Evolutionary conservation across 1,139 yeast genomes (phyloP), one percentile per base, ranked within the genome.

Genomic region (Pneumocystis jirovecii): DNA sequence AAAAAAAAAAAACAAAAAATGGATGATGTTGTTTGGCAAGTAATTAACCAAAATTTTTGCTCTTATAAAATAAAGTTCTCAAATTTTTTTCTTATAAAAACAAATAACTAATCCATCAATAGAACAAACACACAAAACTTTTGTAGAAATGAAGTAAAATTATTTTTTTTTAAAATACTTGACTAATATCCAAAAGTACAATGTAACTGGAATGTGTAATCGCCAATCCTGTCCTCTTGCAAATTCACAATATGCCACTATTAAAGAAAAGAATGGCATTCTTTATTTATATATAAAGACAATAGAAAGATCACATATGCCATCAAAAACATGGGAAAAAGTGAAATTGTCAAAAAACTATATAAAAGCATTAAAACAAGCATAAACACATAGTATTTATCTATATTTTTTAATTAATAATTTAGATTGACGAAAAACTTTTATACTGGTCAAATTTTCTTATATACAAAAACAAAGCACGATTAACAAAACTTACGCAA

Each of bases 201-300:
- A 89, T 73, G 96, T 72, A 50, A 82, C 90, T 68, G 98, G 98
- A 69, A 81, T 93, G 67, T 93, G 98, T 76, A 83, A 85, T 65
- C 84, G 98, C 73, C 93, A 86, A 75, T 88, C 97, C 19, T 93
- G 98, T 75, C 98, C 98, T 2, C 79, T 93, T 68, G 98, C 98
- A 39, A 93, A 93, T 75, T 89, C 97, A 42, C 84, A 90, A 73
- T 93, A 93, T 77, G 97, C 98, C 45, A 93, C 98, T 0, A 95
- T 93, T 64, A 87, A 93, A 72, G 86, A 84, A 72, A 83, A 89
- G 60, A 95, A 90, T 71, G 98, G 98, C 29, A 83, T 85, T 74
- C 79, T 93, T 63, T 93, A 90, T 73, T 80, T 93, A 60, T 93
- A 93, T 77, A 93, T 93, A 93, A 93, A 93, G 75, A 93, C 97